Evolutionary conservation across 257 asterid species (phyloP), one percentile per base, ranked within the genome.

Genomic region (Ocimum tenuiflorum): DNA sequence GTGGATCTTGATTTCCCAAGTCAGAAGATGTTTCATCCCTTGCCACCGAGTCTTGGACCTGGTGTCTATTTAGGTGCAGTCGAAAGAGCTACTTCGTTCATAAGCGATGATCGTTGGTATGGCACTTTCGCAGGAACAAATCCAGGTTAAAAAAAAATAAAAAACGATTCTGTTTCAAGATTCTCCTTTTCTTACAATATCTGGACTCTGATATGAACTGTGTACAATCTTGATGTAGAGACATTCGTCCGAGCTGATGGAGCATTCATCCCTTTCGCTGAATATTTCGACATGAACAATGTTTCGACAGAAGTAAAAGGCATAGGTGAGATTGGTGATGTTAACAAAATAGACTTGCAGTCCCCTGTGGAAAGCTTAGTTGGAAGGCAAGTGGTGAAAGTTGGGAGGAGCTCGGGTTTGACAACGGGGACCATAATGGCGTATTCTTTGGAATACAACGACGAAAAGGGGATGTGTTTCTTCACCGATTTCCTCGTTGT

Each of bases 331-430:
- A 85, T 94, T 55, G 95, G 91, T 6, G 83, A 83, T 63, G 99
- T 88, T 48, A 77, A 90, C 60, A 65, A 29, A 38, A 83, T 90
- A 50, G 97, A 94, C 78, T 77, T 90, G 78, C 99, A 94, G 79
- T 85, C 94, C 57, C 89, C 87, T 19, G 81, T 90, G 43, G 76
- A 78, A 24, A 83, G 85, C 74, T 77, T 94, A 1, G 89, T 94
- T 13, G 99, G 97, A 24, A 83, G 83, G 78, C 95, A 82, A 70
- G 99, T 94, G 18, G 79, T 77, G 50, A 94, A 94, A 81, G 97
- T 90, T 31, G 99, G 99, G 55, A 88, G 97, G 76, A 94, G 99
- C 85, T 94, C 99, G n/a, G 99, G 99, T 8, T 76, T 88, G 78
- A 90, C 99, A 10, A 75, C 82, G n/a, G 99, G 97, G 65, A 90